Conservation (phyloP, 2,329 filamentous ascomycete genomes). For the Cercospora berteroae region DNA sequence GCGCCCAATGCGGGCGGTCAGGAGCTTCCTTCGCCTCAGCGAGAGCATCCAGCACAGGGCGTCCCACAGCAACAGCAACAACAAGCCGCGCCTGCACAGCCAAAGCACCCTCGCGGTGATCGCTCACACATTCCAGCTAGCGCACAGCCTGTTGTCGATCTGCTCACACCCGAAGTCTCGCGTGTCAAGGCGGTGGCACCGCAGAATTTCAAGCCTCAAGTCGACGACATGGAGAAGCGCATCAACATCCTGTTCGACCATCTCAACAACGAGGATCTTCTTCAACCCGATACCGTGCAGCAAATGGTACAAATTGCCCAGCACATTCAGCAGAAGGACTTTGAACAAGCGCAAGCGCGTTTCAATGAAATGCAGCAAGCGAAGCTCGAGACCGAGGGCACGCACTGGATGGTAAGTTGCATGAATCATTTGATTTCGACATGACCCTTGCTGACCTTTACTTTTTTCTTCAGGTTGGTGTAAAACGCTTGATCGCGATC, state of each 20-base stretch:
- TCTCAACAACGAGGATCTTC: constrained; percentile 89
- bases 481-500: constrained; percentile 43
- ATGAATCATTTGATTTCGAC: not conserved
- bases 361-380: constrained; percentile 49
- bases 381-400: constrained; percentile 49
- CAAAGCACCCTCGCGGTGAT: constrained; percentile 63
- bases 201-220: constrained; percentile 79
- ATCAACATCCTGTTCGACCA: constrained; percentile 91
- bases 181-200: constrained; percentile 84
- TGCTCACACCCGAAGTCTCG: constrained; percentile 80
- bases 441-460: not conserved
- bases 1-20: constrained; percentile 39
- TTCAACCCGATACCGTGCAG: constrained; percentile 74
- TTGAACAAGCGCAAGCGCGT: constrained; percentile 46
- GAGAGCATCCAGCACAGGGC: constrained; percentile 14
- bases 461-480: constrained; percentile 33
- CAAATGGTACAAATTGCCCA: constrained; percentile 59
- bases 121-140: constrained; percentile 79
- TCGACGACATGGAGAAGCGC: constrained; percentile 90
- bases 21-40: constrained; percentile 18
- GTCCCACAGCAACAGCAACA: constrained; percentile 13
- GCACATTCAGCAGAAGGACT: constrained; percentile 43
- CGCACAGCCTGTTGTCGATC: constrained; percentile 76
- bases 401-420: constrained; percentile 52
- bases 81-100: constrained; percentile 20